Base-by-base conservation (phyloP, 164 flowering plant species). In the Saururus chinensis region DNA sequence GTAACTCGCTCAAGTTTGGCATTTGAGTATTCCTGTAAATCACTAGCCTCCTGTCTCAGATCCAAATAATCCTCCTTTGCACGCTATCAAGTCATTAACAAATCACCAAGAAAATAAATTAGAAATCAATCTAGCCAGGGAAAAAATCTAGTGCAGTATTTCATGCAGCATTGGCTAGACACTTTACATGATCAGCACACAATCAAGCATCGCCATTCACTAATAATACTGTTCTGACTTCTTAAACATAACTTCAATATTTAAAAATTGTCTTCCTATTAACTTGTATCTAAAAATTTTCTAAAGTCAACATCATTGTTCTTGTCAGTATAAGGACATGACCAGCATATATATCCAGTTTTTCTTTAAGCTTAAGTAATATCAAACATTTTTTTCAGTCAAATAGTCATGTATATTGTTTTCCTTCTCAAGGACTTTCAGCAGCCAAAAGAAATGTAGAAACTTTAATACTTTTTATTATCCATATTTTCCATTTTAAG, bases 11-110 rank as follows among this genome's bases (percentile, higher is more conserved):
- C 95, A 64, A 90, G 84, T 77, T 90, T 88, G 23, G 92, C 97
- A 78, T 85, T 85, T 25, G 97, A 88, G 68, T 93, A 93, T 70
- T 93, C 97, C 66, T 87, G 96, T 59, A 93, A 75, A 63, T 90
- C 96, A 75, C 71, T 77, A 45, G 96, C 95, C 78, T 88, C 97
- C 73, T 87, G 95, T 73, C 88, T 82, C 83, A 93, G 75, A 73
- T 76, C 88, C 76, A 83, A 56, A 75, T 76, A 87, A 69, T 93
- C 96, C 70, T 84, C 88, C 75, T 73, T 85, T 24, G 86, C 95
- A 74, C 77, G 79, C 99, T 93, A 67, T 53, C 57, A 69, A 69
- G 40, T 40, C 6, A 35, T 0, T 9, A 35, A 16, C 14, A 40
- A 49, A 20, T 26, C 54, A 20, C 48, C 51, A 57, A 57, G n/a